Base-by-base conservation (phyloP, 139 green algal genomes). In the Edaphochlamys debaryana region DNA sequence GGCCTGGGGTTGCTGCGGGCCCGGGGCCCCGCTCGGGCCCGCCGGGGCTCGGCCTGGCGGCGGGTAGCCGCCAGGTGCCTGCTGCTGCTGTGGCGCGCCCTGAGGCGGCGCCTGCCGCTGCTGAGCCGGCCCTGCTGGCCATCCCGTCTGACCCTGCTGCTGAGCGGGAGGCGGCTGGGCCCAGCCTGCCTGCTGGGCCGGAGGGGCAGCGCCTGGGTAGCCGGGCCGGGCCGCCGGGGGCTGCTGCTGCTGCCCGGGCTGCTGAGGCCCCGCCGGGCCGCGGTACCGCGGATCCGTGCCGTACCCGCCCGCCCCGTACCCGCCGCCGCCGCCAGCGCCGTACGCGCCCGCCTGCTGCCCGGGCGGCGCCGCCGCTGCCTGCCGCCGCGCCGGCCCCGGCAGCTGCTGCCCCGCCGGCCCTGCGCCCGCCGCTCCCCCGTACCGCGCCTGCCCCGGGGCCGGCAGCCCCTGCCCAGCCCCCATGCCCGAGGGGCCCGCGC, bases 21-120 rank as follows among this genome's bases (percentile, higher is more conserved):
- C 56, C 2, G 23, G 23, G 25, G 56, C 56, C 56, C 23, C 56
- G 8, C 32, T 8, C 29, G 27, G 45, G 45, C 11, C 45, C 45
- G 45, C 45, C 45, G 45, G n/a, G n/a, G n/a, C n/a, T n/a, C n/a
- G 45, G 11, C 45, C 45, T 54, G 45, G 45, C 45, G 45, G 11
- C 45, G 45, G 45, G 11, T 13, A 9, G 9, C 45, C 11, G 11
- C 11, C 45, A 54, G n/a, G 25, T 6, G 23, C 56, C 56, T 32
- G 56, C 69, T 74, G 80, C 60, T 86, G 80, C 69, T 80, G 80
- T n/a, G 69, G 60, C 17, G 60, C 13, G 30, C 60, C 11, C 60
- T n/a, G 20, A 23, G 13, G 32, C 36, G 27, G 27, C 25, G n/a
- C 34, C 79, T 62, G 67, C 64, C 42, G 37, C 56, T 22, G 30